These are phyloP conservation scores for Coniella vitis DNA, from an alignment of 2,329 filamentous ascomycete genomes.

Conservation along the genomic window DNA sequence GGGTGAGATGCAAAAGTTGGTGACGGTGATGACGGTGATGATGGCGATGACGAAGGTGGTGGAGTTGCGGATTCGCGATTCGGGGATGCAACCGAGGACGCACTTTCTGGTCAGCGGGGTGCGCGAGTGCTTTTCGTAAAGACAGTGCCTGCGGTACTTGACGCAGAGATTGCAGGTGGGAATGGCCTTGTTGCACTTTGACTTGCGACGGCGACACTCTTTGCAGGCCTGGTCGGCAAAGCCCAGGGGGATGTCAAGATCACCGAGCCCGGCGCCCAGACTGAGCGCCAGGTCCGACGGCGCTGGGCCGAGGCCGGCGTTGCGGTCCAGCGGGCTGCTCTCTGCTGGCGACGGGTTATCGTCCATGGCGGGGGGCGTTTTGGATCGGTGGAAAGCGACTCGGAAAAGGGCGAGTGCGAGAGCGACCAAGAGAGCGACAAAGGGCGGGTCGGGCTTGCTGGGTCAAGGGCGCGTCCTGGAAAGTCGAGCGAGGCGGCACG, in stretches of 20 bases:
- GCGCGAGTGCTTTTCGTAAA: slow-evolving; percentile 41
- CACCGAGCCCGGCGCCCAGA: slow-evolving; percentile 15
- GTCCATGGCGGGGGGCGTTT: slow-evolving; percentile 10
- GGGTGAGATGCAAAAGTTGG: not conserved
- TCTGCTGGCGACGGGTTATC: slow-evolving; percentile 10
- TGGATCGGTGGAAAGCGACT: not conserved
- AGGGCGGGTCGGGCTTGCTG: slow-evolving; percentile 6
- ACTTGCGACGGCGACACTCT: slow-evolving; percentile 34
- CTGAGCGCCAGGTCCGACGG: slow-evolving; percentile 7
- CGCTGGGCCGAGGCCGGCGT: slow-evolving; percentile 6
- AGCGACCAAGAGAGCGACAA: not conserved
- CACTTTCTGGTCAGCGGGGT: slow-evolving; percentile 42
- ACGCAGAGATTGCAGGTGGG: slow-evolving; percentile 34
- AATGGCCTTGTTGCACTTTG: slow-evolving; percentile 31
- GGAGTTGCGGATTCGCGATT: not conserved
- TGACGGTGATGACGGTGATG: not conserved
- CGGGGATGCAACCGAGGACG: slow-evolving; percentile 3
- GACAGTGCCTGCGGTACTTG: slow-evolving; percentile 37
- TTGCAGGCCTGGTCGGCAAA: slow-evolving; percentile 30
- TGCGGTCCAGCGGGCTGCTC: slow-evolving; percentile 11
- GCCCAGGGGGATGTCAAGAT: slow-evolving; percentile 16
- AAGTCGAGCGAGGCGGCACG: too few species aligned
- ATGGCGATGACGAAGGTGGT: not conserved
- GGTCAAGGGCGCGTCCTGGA: slow-evolving; percentile 4
- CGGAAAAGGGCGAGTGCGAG: not conserved